A percentile compares a stretch with the other conserved stretches of the same genome.
Conservation (phyloP, 192 early-diverging fungal species). For the Backusella liffmaniae region DNA sequence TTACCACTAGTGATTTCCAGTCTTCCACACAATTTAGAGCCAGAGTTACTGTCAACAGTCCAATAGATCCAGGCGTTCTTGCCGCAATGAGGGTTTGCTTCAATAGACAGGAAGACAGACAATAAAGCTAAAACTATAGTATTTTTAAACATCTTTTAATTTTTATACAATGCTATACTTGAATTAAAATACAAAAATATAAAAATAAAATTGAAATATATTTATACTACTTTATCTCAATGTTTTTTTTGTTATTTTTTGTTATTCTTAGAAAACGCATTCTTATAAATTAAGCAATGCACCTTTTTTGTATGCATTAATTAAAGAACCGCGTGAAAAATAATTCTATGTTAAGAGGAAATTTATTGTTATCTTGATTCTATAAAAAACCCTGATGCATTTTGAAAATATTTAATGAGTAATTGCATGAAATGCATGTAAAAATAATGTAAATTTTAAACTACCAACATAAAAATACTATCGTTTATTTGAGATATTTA, state of each 20-base stretch:
- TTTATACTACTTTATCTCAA: background rate
- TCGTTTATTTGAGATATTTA: too few species aligned
- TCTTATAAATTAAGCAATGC: background rate
- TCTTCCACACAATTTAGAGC: background rate
- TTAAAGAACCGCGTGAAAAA: background rate
- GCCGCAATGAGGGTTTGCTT: background rate
- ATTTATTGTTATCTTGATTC: background rate
- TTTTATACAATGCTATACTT: background rate
- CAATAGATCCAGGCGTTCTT: background rate
- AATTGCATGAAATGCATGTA: too few species aligned
- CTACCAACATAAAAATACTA: too few species aligned
- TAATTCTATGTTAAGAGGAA: background rate
- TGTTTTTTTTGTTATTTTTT: background rate
- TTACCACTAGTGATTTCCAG: background rate
- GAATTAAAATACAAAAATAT: background rate
- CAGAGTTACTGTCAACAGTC: background rate
- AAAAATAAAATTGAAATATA: background rate
- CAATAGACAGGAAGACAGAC: background rate
- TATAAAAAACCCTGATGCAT: too few species aligned
- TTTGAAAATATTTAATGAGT: background rate
- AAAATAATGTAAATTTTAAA: too few species aligned
- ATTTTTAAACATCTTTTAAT: background rate
- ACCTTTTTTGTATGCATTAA: background rate
- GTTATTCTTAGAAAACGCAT: background rate
- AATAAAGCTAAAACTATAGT: background rate